phyloP scores from a whole-genome alignment of 1,284 basidiomycete genomes.

The Ustilago lituana region DNA sequence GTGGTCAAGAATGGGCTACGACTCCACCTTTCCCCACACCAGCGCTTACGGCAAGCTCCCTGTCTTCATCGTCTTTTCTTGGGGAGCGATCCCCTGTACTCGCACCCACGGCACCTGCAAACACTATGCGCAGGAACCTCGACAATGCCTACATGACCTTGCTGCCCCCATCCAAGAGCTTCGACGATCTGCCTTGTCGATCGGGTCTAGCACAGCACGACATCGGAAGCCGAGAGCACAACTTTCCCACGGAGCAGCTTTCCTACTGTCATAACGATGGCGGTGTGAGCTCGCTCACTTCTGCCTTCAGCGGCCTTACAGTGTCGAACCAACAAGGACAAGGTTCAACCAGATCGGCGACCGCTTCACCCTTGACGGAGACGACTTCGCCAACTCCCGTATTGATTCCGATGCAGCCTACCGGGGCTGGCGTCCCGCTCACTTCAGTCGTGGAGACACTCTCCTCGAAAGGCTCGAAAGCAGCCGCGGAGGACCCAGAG shows the following conservation, averaged over 20 bases:
- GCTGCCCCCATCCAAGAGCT: constrained; percentile 6
- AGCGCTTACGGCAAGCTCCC: constrained; percentile 26
- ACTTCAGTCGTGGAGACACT: constrained; percentile 44
- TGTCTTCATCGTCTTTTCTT: constrained; percentile 26
- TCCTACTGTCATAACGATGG: not conserved
- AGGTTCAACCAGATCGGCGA: not conserved
- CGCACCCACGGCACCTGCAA: not conserved
- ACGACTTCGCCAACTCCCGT: constrained; percentile 12
- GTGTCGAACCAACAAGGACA: constrained; percentile 7
- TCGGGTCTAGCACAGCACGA: not conserved
- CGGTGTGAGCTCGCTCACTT: constrained; percentile 6
- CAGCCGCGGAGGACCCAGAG: constrained; percentile 42
- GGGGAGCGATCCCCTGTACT: constrained; percentile 28
- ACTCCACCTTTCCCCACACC: constrained; percentile 31
- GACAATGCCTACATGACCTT: constrained; percentile 17
- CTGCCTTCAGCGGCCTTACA: constrained; percentile 12
- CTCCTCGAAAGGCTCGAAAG: constrained; percentile 41
- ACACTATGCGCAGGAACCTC: constrained; percentile 8
- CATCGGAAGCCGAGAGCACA: not conserved
- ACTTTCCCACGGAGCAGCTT: not conserved
- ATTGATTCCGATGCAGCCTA: constrained; percentile 46
- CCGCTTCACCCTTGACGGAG: constrained; percentile 10
- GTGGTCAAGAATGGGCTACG: constrained; percentile 15
- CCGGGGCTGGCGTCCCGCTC: constrained; percentile 35
- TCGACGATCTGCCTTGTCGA: constrained; percentile 1